phyloP scores from a whole-genome alignment of 2,329 filamentous ascomycete species.

The Stylonectria norvegica region DNA sequence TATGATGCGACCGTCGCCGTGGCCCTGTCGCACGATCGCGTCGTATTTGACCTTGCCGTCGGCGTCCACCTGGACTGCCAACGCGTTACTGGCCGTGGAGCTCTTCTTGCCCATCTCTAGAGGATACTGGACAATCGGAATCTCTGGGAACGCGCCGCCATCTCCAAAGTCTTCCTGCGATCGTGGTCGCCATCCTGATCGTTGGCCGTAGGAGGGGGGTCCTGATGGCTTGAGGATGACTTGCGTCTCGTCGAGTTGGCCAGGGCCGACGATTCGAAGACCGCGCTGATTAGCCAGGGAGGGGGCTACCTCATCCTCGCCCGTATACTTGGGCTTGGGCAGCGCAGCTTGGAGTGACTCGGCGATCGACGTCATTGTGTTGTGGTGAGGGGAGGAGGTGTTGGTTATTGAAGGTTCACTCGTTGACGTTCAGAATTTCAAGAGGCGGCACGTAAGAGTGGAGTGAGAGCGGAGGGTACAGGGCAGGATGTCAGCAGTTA shows the following conservation, averaged over 20 bases:
- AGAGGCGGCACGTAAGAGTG: no score
- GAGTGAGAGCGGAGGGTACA: no score
- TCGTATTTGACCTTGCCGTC: slow-evolving; percentile 96
- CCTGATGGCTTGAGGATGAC: slow-evolving; percentile 79
- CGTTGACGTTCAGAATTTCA: slow-evolving; percentile 30
- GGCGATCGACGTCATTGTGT: slow-evolving; percentile 61
- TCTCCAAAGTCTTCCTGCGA: slow-evolving; percentile 89
- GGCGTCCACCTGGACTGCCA: slow-evolving; percentile 86
- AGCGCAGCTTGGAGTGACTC: slow-evolving; percentile 74
- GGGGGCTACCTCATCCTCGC: slow-evolving; percentile 79
- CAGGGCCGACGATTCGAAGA: slow-evolving; percentile 75
- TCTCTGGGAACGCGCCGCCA: slow-evolving; percentile 92
- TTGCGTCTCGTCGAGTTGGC: slow-evolving; percentile 79
- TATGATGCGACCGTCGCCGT: slow-evolving; percentile 77
- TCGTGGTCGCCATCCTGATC: slow-evolving; percentile 86
- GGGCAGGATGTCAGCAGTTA: no score
- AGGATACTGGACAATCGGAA: slow-evolving; percentile 91
- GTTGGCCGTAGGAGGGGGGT: slow-evolving; percentile 83
- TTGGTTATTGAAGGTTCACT: slow-evolving; percentile 19
- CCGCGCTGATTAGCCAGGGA: slow-evolving; percentile 70
- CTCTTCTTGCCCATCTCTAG: slow-evolving; percentile 89
- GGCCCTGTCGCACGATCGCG: slow-evolving; percentile 86
- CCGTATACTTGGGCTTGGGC: slow-evolving; percentile 87
- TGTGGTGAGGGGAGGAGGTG: slow-evolving; percentile 20
- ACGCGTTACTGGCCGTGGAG: slow-evolving; percentile 71